Conservation (phyloP, 2,329 filamentous ascomycete genomes). For the Ophiocordyceps sinensis region DNA sequence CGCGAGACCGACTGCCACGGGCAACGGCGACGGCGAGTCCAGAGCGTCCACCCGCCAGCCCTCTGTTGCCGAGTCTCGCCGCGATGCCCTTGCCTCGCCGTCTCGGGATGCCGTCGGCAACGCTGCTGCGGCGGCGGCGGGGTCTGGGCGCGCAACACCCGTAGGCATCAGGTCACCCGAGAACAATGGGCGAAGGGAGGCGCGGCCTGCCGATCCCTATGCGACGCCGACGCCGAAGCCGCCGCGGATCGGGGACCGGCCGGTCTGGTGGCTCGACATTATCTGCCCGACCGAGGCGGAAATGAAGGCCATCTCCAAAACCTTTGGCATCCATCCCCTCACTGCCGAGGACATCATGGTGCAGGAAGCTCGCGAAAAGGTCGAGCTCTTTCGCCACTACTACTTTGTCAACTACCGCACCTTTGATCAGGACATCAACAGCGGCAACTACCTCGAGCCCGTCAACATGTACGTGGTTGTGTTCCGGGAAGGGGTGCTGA, state of each 20-base stretch:
- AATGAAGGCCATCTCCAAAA: slow-evolving; percentile 85
- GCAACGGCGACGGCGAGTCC: slow-evolving; percentile 22
- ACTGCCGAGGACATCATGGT: slow-evolving; percentile 96
- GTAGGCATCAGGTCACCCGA: slow-evolving; percentile 24
- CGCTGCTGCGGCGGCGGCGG: slow-evolving; percentile 4
- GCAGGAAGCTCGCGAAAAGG: slow-evolving; percentile 94
- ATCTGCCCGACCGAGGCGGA: slow-evolving; percentile 82
- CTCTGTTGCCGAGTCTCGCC: slow-evolving; percentile 22
- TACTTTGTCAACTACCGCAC: slow-evolving; percentile 98
- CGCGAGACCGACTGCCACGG: slow-evolving; percentile 10
- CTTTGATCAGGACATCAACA: slow-evolving; percentile 87
- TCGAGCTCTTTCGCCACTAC: slow-evolving; percentile 92
- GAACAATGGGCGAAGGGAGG: slow-evolving; percentile 6
- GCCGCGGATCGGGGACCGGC: slow-evolving; percentile 60
- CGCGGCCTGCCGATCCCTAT: slow-evolving; percentile 7
- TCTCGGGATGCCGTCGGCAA: slow-evolving; percentile 10
- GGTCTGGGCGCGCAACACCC: slow-evolving; percentile 34
- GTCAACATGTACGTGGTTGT: slow-evolving; percentile 97
- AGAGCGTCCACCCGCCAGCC: slow-evolving; percentile 30
- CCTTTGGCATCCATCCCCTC: slow-evolving; percentile 90
- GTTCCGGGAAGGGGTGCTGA: slow-evolving; percentile 88
- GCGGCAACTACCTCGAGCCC: slow-evolving; percentile 81
- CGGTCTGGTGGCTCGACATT: slow-evolving; percentile 94
- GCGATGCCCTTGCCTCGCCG: slow-evolving; percentile 15
- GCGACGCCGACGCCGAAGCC: slow-evolving; percentile 21